phyloP scores from a whole-genome alignment of 345 rosid genomes.

The Camelina sativa region DNA sequence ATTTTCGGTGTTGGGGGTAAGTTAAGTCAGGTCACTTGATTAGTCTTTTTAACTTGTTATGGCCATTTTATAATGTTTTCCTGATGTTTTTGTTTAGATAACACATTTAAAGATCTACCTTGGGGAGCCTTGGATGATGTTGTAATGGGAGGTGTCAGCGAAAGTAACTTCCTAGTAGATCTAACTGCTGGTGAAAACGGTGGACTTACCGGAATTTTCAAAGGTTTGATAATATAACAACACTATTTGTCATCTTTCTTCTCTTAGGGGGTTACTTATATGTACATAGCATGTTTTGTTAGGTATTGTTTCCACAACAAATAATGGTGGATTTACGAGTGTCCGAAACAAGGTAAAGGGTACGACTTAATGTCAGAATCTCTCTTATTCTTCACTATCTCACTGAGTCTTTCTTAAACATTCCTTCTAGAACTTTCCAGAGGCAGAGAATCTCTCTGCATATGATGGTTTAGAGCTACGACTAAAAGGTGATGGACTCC shows the following conservation, averaged over 20 bases:
- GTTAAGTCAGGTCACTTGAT: slow-evolving; percentile 17
- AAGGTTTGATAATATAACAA: slow-evolving; percentile 54
- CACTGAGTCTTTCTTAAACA: slow-evolving; percentile 14
- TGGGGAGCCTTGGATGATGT: slow-evolving; percentile 99
- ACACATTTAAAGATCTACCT: slow-evolving; percentile 68
- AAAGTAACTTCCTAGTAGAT: slow-evolving; percentile 73
- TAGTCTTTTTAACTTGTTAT: background rate
- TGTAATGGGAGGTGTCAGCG: slow-evolving; percentile 97
- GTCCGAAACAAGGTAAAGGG: slow-evolving; percentile 74
- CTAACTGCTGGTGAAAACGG: slow-evolving; percentile 74
- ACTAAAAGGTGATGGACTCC: slow-evolving; percentile 82
- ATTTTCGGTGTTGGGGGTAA: slow-evolving; percentile 80
- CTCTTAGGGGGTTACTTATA: background rate
- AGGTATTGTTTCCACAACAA: slow-evolving; percentile 90
- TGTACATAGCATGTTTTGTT: slow-evolving; percentile 27
- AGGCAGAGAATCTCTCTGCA: slow-evolving; percentile 80
- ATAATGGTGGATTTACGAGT: slow-evolving; percentile 94
- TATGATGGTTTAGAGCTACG: slow-evolving; percentile 88
- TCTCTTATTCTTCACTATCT: background rate
- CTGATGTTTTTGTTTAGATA: slow-evolving; percentile 49
- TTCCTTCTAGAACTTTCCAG: slow-evolving; percentile 70
- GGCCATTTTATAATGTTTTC: background rate
- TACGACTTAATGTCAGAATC: slow-evolving; percentile 19
- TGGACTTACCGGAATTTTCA: slow-evolving; percentile 73
- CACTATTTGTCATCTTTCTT: background rate